Evolutionary conservation across 1,284 basidiomycete genomes (phyloP).

Genomic region (Sanghuangporus baumii): DNA sequence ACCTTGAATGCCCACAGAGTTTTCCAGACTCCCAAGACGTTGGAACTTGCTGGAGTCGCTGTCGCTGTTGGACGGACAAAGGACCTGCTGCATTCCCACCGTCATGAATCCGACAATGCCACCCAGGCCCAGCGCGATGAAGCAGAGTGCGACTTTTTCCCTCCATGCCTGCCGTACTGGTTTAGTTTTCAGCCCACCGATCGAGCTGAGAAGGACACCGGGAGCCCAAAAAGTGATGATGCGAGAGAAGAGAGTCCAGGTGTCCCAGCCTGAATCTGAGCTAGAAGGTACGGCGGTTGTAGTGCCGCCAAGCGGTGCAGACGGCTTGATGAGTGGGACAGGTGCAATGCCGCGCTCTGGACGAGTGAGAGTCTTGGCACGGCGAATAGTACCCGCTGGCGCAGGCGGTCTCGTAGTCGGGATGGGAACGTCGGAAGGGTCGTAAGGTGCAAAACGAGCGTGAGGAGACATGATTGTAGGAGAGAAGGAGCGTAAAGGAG

Average conservation of each 20-base stretch:
- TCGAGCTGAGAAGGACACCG: slow-evolving; percentile 60
- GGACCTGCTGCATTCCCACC: slow-evolving; percentile 88
- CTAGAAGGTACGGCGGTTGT: slow-evolving; percentile 27
- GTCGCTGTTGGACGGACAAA: slow-evolving; percentile 74
- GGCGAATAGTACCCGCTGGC: slow-evolving; percentile 54
- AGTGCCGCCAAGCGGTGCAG: slow-evolving; percentile 37
- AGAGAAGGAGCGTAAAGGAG: slow-evolving; percentile 21
- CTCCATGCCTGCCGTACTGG: slow-evolving; percentile 89
- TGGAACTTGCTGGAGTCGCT: slow-evolving; percentile 61
- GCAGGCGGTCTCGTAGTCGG: slow-evolving; percentile 57
- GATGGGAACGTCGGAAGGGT: slow-evolving; percentile 59
- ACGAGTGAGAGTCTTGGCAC: slow-evolving; percentile 92
- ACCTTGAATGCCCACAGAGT: slow-evolving; percentile 76
- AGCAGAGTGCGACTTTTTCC: slow-evolving; percentile 93
- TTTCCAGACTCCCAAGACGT: slow-evolving; percentile 50
- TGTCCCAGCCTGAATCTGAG: slow-evolving; percentile 43
- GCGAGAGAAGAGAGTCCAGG: slow-evolving; percentile 81
- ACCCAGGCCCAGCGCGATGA: slow-evolving; percentile 78
- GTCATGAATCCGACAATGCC: slow-evolving; percentile 86
- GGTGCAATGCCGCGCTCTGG: slow-evolving; percentile 94
- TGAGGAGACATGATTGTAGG: slow-evolving; percentile 38
- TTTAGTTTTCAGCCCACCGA: slow-evolving; percentile 80
- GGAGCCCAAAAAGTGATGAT: slow-evolving; percentile 92
- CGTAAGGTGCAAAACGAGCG: slow-evolving; percentile 52
- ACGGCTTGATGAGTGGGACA: slow-evolving; percentile 87